These are phyloP conservation scores for Stagonosporopsis chrysanthemi DNA, from an alignment of 2,329 filamentous ascomycete genomes.

Conservation along the genomic window DNA sequence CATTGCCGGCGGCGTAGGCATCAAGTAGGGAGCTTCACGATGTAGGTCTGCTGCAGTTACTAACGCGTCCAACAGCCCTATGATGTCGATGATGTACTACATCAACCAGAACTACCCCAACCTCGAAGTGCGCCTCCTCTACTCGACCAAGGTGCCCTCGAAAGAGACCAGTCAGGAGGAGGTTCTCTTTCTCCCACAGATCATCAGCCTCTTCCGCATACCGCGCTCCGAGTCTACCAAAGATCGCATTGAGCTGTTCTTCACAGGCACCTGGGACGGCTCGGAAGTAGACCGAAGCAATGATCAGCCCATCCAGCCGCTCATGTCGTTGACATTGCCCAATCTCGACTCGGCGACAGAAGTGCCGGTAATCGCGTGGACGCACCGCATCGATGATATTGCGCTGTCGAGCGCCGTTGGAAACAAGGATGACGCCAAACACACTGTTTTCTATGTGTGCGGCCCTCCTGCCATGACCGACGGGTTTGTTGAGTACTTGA, in stretches of 20 bases:
- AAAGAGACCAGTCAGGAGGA: conserved; percentile 37
- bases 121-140: conserved; percentile 66
- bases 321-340: conserved; percentile 44
- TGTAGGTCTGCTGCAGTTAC: conserved; percentile 7
- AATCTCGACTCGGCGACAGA: conserved; percentile 39
- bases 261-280: conserved; percentile 46
- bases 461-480: conserved; percentile 60
- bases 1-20: conserved; percentile 81
- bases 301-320: conserved; percentile 40
- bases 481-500: conserved; percentile 52
- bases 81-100: conserved; percentile 75
- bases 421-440: conserved; percentile 41
- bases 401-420: conserved; percentile 53
- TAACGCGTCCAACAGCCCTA: conserved; percentile 59
- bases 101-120: conserved; percentile 57
- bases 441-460: conserved; percentile 57
- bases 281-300: conserved; percentile 33
- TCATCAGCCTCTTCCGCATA: conserved; percentile 44
- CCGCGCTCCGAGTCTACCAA: conserved; percentile 36
- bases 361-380: conserved; percentile 42
- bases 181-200: conserved; percentile 47
- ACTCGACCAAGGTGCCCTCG: conserved; percentile 61
- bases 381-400: conserved; percentile 44
- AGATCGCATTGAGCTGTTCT: conserved; percentile 46
- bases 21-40: conserved; percentile 65